A percentile compares a stretch with the other conserved stretches of the same genome.
These are phyloP conservation scores for Tolypocladium cylindrosporum DNA, from an alignment of 2,329 filamentous ascomycete genomes.

Conservation along the genomic window DNA sequence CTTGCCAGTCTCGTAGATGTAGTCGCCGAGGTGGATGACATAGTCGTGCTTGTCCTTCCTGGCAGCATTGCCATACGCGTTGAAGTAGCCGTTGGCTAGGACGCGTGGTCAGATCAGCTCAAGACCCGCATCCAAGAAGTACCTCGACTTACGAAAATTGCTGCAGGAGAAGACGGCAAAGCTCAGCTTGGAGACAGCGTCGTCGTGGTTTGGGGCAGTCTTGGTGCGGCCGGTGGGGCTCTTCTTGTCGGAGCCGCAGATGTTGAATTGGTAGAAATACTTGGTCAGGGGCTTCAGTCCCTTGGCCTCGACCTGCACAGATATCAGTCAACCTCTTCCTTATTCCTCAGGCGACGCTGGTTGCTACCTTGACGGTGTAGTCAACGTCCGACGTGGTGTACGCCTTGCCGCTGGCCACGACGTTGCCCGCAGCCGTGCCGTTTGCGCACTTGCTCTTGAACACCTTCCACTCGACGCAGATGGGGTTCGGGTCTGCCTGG, in stretches of 20 bases:
- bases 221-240: conserved; percentile 60
- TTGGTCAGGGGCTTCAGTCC: conserved; percentile 52
- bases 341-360: rapidly evolving
- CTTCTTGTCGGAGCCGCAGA: conserved; percentile 52
- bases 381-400: conserved; percentile 67
- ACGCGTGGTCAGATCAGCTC: not conserved
- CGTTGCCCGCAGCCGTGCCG: conserved; percentile 20
- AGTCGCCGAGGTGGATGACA: conserved; percentile 49
- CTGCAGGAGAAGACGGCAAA: conserved; percentile 63
- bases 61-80: conserved; percentile 47
- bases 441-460: conserved; percentile 31
- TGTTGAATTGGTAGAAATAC: conserved; percentile 61
- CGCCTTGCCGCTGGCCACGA: conserved; percentile 46
- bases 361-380: conserved; percentile 55
- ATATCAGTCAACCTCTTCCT: not conserved
- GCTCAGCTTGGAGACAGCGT: conserved; percentile 45
- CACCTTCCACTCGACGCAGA: conserved; percentile 60
- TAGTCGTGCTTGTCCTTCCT: conserved; percentile 51
- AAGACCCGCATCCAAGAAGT: not conserved
- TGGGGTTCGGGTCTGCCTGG: conserved; percentile 34
- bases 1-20: conserved; percentile 50
- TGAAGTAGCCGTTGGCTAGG: conserved; percentile 40
- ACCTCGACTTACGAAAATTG: conserved; percentile 45
- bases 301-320: conserved; percentile 50
- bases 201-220: conserved; percentile 49